Conservation (phyloP, 2,329 filamentous ascomycete species). For the Talaromyces marneffei region DNA sequence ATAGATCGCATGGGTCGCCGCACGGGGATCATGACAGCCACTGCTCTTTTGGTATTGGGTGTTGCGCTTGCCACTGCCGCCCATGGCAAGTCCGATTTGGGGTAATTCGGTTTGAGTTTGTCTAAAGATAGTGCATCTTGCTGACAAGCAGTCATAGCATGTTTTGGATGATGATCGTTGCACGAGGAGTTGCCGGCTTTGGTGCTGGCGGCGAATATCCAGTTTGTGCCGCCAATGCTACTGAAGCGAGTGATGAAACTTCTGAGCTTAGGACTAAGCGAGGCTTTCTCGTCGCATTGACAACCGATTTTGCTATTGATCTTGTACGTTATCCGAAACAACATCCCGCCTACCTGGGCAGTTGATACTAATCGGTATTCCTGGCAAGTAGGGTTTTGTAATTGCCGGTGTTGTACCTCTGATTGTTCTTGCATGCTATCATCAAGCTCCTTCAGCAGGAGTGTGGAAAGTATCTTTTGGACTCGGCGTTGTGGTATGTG, state of each 20-base stretch:
- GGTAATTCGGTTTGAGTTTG: background rate
- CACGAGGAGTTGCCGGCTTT: conserved; percentile 42
- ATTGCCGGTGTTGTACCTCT: conserved; percentile 47
- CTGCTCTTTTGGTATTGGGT: conserved; percentile 44
- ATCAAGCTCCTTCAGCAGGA: conserved; percentile 37
- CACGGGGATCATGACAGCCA: conserved; percentile 46
- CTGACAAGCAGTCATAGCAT: conserved; percentile 24
- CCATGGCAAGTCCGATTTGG: conserved; percentile 28
- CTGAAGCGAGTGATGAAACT: conserved; percentile 51
- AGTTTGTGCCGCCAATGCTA: conserved; percentile 43
- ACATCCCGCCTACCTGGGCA: background rate
- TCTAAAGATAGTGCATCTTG: background rate
- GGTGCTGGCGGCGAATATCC: conserved; percentile 49
- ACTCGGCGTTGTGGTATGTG: conserved; percentile 45
- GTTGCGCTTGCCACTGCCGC: conserved; percentile 46
- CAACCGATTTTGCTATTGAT: conserved; percentile 47
- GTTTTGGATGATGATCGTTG: conserved; percentile 36
- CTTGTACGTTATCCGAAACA: conserved; percentile 22
- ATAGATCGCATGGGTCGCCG: conserved; percentile 48
- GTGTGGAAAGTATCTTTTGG: conserved; percentile 51
- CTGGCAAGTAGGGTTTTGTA: conserved; percentile 38
- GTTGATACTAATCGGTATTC: background rate
- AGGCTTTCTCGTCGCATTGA: conserved; percentile 54
- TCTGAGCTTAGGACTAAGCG: conserved; percentile 41
- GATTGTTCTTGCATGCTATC: conserved; percentile 47